Base-by-base conservation (phyloP, 805 yeast genomes). In the Candida parachauliodes region DNA sequence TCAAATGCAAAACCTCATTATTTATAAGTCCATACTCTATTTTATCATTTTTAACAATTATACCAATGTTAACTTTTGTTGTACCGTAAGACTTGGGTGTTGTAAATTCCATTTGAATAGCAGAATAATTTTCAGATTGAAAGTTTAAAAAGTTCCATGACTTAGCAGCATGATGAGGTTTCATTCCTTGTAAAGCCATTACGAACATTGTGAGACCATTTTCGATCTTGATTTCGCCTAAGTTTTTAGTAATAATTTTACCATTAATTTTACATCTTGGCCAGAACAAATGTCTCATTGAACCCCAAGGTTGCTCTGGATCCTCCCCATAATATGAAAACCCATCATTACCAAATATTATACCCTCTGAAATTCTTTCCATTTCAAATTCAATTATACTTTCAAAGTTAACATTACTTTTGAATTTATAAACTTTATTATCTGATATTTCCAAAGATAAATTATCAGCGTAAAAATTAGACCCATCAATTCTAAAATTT, bases 131-230 rank as follows among this genome's bases (percentile, higher is more conserved):
- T 36, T 79, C 74, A 14, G 93, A 83, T 57, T 87, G 96, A 74
- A 85, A 91, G 63, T 87, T 83, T 45, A 86, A 64, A 59, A 93
- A 93, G 65, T 91, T 93, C 98, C 98, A 93, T 16, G 88, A 66
- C 44, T 95, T 87, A 40, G 98, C 98, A 24, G 97, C 96, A 64
- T 93, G 98, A 62, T 93, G 97, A 7, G 98, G 98, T 63, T 93
- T 93, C 98, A 93, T 89, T 44, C 98, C 98, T 69, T 93, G 98
- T 49, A 88, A 68, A 5, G 98, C 98, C 91, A 86, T 82, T 37
- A 91, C 96, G 56, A 80, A 89, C 95, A 93, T 84, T 34, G 88
- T 62, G 39, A 53, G 59, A 26, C 77, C 79, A 21, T 34, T 26
- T 28, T 70, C 57, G 36, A 76, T 57, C 20, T 60, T 68, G 34